Base-by-base conservation (phyloP, 2,329 filamentous ascomycete species). In the Fusarium phyllophilum region DNA sequence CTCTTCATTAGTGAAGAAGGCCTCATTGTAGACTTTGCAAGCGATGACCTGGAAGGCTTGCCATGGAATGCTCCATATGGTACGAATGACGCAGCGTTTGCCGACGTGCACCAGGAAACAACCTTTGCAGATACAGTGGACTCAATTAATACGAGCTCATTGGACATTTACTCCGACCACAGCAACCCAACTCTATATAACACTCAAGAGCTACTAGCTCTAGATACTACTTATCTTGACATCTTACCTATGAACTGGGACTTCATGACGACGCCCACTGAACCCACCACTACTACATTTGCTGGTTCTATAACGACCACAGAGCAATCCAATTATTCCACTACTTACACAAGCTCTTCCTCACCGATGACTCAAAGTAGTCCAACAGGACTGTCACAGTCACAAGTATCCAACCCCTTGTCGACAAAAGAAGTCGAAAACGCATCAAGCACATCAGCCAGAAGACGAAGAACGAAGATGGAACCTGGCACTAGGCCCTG, bases 1-100 rank as follows among this genome's bases (percentile, higher is more conserved):
- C 39, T 45, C 34, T 18, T 42, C n/a, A 18, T 24, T 29, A 39
- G 24, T 3, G 36, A 44, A 20, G 18, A 31, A 2, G 18, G 15
- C 44, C 11, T 24, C 9, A 3, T 11, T 20, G 10, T 26, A 29
- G 33, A 20, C 17, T 7, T 42, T 12, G 6, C 51, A 45, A 31
- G 22, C 38, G 0, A 12, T 24, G 10, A 29, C 12, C 41, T 20
- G 17, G n/a, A 41, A 10, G 18, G 7, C 29, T 36, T 48, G 22
- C 20, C 15, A 22, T 15, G 38, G 26, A 14, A 46, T 36, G 13
- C 17, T 26, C 15, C 7, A 14, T 38, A 26, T 31, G 3, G 14
- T 63, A 44, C 49, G 69, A 39, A 72, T 68, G 68, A 72, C 46
- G 69, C 69, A 72, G 8, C 11, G 7, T 39, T 34, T 72, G 68